Conservation (phyloP, 768 basidiomycete genomes). For the Dendrothele bispora region DNA sequence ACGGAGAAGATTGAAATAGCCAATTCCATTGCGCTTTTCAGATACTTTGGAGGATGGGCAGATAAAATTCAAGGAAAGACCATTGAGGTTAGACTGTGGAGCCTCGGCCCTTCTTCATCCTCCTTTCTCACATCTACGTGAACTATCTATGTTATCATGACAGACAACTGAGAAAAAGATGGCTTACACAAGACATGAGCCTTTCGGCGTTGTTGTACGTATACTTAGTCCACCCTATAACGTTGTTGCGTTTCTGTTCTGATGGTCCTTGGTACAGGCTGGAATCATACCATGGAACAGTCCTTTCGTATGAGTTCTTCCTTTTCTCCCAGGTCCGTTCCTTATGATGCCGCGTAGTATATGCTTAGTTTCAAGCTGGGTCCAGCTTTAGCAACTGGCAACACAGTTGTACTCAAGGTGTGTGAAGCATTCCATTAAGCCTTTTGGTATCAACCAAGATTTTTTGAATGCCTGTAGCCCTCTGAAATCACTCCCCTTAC, state of each 20-base stretch:
- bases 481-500: constrained; percentile 79
- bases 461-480: constrained; percentile 41
- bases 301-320: constrained; percentile 20
- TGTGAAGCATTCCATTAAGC: not conserved
- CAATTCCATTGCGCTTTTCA: constrained; percentile 26
- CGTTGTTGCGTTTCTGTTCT: too few relatives aligned
- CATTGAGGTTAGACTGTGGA: constrained; percentile 26
- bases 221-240: too few relatives aligned
- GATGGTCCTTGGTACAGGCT: too few relatives aligned
- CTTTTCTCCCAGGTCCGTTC: constrained; percentile 8
- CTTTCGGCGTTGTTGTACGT: constrained; percentile 50
- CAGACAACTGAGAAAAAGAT: constrained; percentile 34
- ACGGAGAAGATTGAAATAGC: constrained; percentile 13
- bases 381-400: constrained; percentile 79
- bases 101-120: not conserved
- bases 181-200: constrained; percentile 62
- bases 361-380: too few relatives aligned
- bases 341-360: too few relatives aligned
- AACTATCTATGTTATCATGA: not conserved
- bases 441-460: not conserved
- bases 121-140: not conserved
- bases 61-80: constrained; percentile 49
- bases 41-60: constrained; percentile 55
- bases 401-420: constrained; percentile 69
- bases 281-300: constrained; percentile 64